Evolutionary conservation across 1,284 basidiomycete genomes (phyloP), one percentile per base, ranked within the genome.

Genomic region (Fomitopsis palustris): DNA sequence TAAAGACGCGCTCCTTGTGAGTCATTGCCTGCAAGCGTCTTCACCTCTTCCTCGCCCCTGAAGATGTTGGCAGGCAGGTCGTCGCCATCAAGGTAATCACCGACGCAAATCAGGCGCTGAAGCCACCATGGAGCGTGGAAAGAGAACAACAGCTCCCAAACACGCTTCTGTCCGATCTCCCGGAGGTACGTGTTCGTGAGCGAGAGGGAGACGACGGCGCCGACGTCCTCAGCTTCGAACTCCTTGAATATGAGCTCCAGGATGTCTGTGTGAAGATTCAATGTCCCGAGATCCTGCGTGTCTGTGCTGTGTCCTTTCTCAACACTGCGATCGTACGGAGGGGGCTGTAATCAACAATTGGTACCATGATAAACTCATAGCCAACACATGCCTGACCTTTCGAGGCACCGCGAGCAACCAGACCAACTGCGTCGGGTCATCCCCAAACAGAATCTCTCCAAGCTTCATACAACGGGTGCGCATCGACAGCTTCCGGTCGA

Each of bases 91-190:
- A 54, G 19, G 42, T 54, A 53, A 3, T 57, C 58, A 2, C 60
- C 64, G 23, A 64, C 19, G 53, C 64, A 67, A 25, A 65, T 56
- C n/a, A 68, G 25, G 21, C 64, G 62, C 16, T 56, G 29, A n/a
- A 57, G 53, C 3, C 53, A 52, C 57, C 61, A 62, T 23, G 53
- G 35, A 10, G 55, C 38, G 27, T 39, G 17, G 9, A 7, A n/a
- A 19, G 21, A 17, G 19, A 23, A n/a, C 17, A 59, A 21, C 17
- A 16, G 8, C 0, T 23, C 16, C 12, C 47, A 42, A 37, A 64
- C 21, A n/a, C 41, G 52, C 23, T 37, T 42, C 27, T 57, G 47
- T 4, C 56, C 60, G 14, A 58, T n/a, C 9, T 33, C 21, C 27
- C 59, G 57, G 1, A 64, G 33, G 4, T 9, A 23, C 49, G 56